Percentiles rank a stretch among this genome's conserved stretches.
phyloP scores from a whole-genome alignment of 148 eudicot species.

The Rhododendron vialii region DNA sequence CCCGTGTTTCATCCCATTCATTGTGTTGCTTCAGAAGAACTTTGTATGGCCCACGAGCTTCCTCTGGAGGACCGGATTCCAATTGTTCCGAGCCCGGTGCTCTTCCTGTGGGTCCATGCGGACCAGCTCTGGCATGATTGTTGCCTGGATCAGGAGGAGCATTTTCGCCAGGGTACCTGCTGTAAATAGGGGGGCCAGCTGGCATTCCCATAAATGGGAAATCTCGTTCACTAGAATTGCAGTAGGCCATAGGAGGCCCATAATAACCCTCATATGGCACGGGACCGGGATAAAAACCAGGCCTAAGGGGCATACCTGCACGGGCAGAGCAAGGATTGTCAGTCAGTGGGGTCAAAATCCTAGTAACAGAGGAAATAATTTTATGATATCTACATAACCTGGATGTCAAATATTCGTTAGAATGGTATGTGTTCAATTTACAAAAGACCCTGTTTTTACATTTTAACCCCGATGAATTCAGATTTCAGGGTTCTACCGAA shows the following conservation, averaged over 20 bases:
- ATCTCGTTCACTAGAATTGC: slow-evolving; percentile 70
- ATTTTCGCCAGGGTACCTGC: slow-evolving; percentile 49
- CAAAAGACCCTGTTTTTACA: not conserved
- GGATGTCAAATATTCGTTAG: not conserved
- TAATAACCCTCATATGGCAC: slow-evolving; percentile 68
- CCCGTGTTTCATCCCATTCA: slow-evolving; percentile 42
- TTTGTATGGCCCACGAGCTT: slow-evolving; percentile 47
- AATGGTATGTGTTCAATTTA: not conserved
- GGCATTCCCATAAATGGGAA: slow-evolving; percentile 74
- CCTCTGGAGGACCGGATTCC: slow-evolving; percentile 43
- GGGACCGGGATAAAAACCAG: slow-evolving; percentile 80
- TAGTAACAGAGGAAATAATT: not conserved
- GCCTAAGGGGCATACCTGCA: slow-evolving; percentile 68
- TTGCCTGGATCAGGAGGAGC: slow-evolving; percentile 46
- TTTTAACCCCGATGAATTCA: not conserved
- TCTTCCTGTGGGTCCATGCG: slow-evolving; percentile 30
- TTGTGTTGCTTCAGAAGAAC: slow-evolving; percentile 43
- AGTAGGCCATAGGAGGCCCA: slow-evolving; percentile 81
- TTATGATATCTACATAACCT: not conserved
- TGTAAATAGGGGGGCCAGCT: slow-evolving; percentile 52
- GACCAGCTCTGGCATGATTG: slow-evolving; percentile 46
- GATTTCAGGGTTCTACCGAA: not conserved
- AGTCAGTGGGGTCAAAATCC: not conserved
- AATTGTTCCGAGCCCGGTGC: slow-evolving; percentile 32
- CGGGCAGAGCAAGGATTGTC: not conserved